phyloP scores from a whole-genome alignment of 108 stramenopile species.

The Seminavis robusta region DNA sequence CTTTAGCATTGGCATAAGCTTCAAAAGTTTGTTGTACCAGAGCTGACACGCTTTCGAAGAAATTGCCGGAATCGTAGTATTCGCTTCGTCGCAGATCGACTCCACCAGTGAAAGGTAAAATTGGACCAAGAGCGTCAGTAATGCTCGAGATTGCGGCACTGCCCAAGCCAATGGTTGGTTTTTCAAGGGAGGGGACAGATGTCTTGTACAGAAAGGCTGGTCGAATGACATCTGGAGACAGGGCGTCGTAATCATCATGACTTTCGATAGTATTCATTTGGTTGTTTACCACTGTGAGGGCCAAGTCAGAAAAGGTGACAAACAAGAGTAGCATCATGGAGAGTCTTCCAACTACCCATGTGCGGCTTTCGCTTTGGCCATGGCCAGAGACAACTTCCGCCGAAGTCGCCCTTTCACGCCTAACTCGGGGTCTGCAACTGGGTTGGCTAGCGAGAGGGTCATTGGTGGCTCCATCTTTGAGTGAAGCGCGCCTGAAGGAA shows the following conservation, averaged over 20 bases:
- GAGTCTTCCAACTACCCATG: conserved; percentile 24
- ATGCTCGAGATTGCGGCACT: conserved; percentile 43
- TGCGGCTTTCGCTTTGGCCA: not conserved
- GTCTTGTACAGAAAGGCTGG: conserved; percentile 37
- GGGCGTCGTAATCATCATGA: conserved; percentile 17
- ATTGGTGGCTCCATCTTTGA: too few relatives aligned
- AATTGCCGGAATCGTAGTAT: conserved; percentile 28
- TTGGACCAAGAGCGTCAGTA: conserved; percentile 43
- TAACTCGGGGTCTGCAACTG: too few relatives aligned
- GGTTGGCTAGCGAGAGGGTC: too few relatives aligned
- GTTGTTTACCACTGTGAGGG: conserved; percentile 18
- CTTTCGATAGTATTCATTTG: conserved; percentile 24
- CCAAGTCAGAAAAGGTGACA: conserved; percentile 17
- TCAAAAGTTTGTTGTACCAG: conserved; percentile 22
- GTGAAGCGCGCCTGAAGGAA: too few relatives aligned
- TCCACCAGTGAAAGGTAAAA: conserved; percentile 56
- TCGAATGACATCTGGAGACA: conserved; percentile 31
- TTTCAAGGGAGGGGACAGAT: too few relatives aligned
- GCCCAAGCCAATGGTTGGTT: too few relatives aligned
- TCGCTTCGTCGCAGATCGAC: conserved; percentile 47
- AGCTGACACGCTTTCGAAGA: conserved; percentile 11
- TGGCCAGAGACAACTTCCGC: too few relatives aligned
- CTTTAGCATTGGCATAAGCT: conserved; percentile 17
- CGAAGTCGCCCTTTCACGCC: too few relatives aligned
- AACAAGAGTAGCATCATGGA: conserved; percentile 21